phyloP scores from a whole-genome alignment of 2,329 filamentous ascomycete genomes.

The Neopestalotiopsis sp. region DNA sequence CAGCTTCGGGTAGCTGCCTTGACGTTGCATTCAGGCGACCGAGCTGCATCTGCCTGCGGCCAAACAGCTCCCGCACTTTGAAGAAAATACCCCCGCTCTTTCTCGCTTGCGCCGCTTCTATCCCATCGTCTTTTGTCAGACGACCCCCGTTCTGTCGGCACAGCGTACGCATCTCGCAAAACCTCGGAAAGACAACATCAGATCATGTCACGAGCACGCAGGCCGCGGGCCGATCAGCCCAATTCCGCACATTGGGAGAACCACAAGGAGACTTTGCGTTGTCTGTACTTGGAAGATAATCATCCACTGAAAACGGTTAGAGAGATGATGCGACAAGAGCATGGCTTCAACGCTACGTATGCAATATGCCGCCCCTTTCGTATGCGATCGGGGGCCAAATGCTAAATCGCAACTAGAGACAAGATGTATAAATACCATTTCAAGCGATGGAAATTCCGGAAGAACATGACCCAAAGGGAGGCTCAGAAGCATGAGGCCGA shows the following conservation, averaged over 20 bases:
- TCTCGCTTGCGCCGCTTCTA: background rate
- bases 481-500: background rate
- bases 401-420: background rate
- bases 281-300: background rate
- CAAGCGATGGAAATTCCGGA: background rate
- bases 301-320: background rate
- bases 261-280: background rate
- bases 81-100: background rate
- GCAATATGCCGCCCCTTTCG: background rate
- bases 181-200: background rate
- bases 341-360: background rate
- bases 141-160: too few species aligned
- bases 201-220: background rate
- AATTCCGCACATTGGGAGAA: background rate
- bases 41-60: background rate
- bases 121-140: too few species aligned
- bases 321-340: background rate
- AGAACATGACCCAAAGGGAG: background rate
- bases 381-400: too few species aligned
- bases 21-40: background rate
- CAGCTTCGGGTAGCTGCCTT: background rate
- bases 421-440: constrained; percentile 4
- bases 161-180: background rate
- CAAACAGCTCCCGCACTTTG: background rate
- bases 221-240: background rate